These are phyloP conservation scores for Erigeron philadelphicus DNA, from an alignment of 140 eudicot genomes.

Conservation along the genomic window DNA sequence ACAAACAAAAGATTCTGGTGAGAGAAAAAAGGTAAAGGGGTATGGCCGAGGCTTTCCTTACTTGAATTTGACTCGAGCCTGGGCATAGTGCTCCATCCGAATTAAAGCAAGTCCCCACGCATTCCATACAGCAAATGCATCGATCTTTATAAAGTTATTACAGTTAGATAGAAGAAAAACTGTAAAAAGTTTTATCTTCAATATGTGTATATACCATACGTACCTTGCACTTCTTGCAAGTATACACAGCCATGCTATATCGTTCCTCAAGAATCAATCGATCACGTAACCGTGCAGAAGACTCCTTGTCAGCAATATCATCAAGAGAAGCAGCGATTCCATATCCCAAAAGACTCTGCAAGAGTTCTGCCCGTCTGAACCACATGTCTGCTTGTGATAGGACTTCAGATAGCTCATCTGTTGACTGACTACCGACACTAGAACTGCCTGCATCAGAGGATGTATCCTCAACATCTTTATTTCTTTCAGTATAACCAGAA, in stretches of 20 bases:
- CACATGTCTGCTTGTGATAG: slow-evolving; percentile 76
- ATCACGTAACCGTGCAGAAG: slow-evolving; percentile 84
- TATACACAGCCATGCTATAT: slow-evolving; percentile 97
- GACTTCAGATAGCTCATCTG: slow-evolving; percentile 78
- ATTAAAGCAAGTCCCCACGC: slow-evolving; percentile 99
- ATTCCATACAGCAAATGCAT: slow-evolving; percentile 94
- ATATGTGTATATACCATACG: slow-evolving; percentile 3
- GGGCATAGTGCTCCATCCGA: slow-evolving; percentile 96
- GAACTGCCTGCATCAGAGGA: slow-evolving; percentile 98
- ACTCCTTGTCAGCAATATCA: slow-evolving; percentile 89
- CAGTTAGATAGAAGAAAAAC: slow-evolving; percentile 19
- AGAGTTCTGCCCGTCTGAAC: slow-evolving; percentile 91
- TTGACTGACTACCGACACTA: slow-evolving; percentile 72
- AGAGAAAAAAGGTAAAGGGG: not conserved
- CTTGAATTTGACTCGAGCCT: slow-evolving; percentile 98
- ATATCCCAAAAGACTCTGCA: slow-evolving; percentile 93
- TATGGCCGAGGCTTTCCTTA: slow-evolving; percentile 37
- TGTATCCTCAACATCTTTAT: slow-evolving; percentile 68
- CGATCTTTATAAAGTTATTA: slow-evolving; percentile 48
- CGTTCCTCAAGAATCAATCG: slow-evolving; percentile 81
- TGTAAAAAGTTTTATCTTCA: not conserved
- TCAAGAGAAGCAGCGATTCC: slow-evolving; percentile 98
- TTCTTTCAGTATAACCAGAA: slow-evolving; percentile 60
- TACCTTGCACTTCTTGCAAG: slow-evolving; percentile 95
- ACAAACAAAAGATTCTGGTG: slow-evolving; percentile 1